These are phyloP conservation scores for Chondrostereum purpureum DNA, from an alignment of 1,284 basidiomycete genomes.

Conservation along the genomic window DNA sequence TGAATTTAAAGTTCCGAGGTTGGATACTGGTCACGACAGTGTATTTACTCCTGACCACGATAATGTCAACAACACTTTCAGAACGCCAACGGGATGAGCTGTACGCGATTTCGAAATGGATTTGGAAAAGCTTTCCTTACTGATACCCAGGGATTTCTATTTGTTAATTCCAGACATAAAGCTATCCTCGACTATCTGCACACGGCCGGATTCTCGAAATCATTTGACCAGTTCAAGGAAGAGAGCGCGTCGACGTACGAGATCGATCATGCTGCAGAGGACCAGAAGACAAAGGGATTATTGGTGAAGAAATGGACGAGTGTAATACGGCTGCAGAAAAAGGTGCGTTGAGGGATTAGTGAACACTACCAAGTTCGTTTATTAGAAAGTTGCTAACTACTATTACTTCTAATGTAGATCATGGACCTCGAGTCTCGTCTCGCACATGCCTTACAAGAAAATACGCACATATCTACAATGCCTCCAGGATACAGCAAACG, in stretches of 20 bases:
- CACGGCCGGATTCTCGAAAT: slow-evolving; percentile 50
- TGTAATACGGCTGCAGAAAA: slow-evolving; percentile 76
- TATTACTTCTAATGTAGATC: slow-evolving; percentile 35
- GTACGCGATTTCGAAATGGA: slow-evolving; percentile 32
- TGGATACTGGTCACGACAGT: no score
- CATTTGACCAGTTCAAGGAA: slow-evolving; percentile 55
- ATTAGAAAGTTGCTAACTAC: slow-evolving; percentile 1
- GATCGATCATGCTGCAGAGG: slow-evolving; percentile 56
- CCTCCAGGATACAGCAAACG: slow-evolving; percentile 34
- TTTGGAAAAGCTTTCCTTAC: no score
- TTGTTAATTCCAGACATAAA: no score
- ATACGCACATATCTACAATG: slow-evolving; percentile 35
- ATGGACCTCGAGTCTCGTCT: slow-evolving; percentile 70
- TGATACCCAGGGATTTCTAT: no score
- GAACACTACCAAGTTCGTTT: neutral
- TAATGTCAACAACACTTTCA: slow-evolving; percentile 34
- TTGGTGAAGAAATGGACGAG: slow-evolving; percentile 82
- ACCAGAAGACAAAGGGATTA: slow-evolving; percentile 57
- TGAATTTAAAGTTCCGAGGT: no score
- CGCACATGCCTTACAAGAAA: slow-evolving; percentile 55
- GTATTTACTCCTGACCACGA: neutral
- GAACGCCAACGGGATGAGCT: slow-evolving; percentile 74
- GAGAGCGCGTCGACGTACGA: slow-evolving; percentile 35
- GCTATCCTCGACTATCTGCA: slow-evolving; percentile 78
- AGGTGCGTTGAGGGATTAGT: slow-evolving; percentile 36